These are phyloP conservation scores for Daldinia concentrica DNA, from an alignment of 495 filamentous ascomycete species.

Conservation along the genomic window DNA sequence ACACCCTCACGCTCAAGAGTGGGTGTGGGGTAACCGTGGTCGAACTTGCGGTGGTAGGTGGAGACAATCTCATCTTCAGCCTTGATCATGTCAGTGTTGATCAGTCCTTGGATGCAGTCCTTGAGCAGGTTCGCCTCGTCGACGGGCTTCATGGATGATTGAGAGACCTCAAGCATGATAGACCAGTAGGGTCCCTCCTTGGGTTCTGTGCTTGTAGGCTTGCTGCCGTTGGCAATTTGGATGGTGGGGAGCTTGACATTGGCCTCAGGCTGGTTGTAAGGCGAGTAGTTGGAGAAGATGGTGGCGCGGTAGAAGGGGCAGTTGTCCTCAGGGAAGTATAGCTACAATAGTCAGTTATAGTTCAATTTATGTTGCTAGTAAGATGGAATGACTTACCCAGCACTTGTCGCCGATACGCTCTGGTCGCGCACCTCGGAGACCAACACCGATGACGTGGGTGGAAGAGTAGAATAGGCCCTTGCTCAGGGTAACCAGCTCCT, in stretches of 20 bases:
- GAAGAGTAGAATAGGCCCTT: constrained; percentile 97
- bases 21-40: constrained; percentile 98
- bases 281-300: constrained; percentile 99
- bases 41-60: constrained; percentile 97
- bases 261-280: constrained; percentile 90
- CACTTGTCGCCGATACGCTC: constrained; percentile 99
- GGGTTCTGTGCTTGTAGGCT: constrained; percentile 71
- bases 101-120: constrained; percentile 93
- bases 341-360: constrained; percentile 56
- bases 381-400: constrained; percentile 70
- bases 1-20: constrained; percentile 94
- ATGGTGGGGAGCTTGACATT: constrained; percentile 87
- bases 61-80: constrained; percentile 94
- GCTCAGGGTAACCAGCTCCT: constrained; percentile 80
- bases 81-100: constrained; percentile 97
- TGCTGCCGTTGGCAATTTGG: constrained; percentile 84
- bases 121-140: constrained; percentile 81
- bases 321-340: constrained; percentile 99
- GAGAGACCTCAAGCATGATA: constrained; percentile 98
- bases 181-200: constrained; percentile 98
- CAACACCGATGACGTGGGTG: constrained; percentile 97
- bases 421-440: constrained; percentile 90
- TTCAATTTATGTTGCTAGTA: neutral
- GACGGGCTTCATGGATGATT: constrained; percentile 94
- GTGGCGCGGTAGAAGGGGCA: constrained; percentile 99